Evolutionary conservation across 805 yeast species (phyloP).

Genomic region (Huiozyma naganishii): DNA sequence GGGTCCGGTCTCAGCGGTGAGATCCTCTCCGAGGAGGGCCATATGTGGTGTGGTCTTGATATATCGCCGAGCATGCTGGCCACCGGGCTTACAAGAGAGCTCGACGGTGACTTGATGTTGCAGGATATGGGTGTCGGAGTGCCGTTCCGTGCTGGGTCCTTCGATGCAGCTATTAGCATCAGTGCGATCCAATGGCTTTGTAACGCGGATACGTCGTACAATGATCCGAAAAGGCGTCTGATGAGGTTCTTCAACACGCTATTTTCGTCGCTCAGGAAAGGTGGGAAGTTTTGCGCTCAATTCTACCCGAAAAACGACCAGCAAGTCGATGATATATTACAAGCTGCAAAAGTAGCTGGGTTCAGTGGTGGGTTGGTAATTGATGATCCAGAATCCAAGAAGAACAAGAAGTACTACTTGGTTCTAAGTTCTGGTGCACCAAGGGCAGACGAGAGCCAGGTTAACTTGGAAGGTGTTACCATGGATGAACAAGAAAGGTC

Average conservation of each 20-base stretch:
- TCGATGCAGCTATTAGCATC: constrained; percentile 92
- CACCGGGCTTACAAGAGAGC: constrained; percentile 82
- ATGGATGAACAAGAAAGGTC: constrained; percentile 53
- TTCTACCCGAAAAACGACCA: constrained; percentile 88
- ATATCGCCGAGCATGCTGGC: constrained; percentile 94
- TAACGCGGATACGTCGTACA: constrained; percentile 77
- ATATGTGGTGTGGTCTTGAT: constrained; percentile 92
- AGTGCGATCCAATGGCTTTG: constrained; percentile 97
- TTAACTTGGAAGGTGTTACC: constrained; percentile 70
- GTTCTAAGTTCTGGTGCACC: constrained; percentile 62
- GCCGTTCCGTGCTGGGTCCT: constrained; percentile 92
- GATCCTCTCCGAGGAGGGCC: constrained; percentile 86
- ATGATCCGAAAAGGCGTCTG: constrained; percentile 76
- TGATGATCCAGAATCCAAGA: constrained; percentile 88
- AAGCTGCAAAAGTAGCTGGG: constrained; percentile 87
- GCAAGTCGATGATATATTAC: constrained; percentile 67
- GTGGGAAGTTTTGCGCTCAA: constrained; percentile 96
- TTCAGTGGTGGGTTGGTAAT: constrained; percentile 92
- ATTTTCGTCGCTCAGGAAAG: constrained; percentile 76
- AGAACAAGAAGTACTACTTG: constrained; percentile 81
- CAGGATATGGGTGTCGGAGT: constrained; percentile 91
- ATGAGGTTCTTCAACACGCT: constrained; percentile 78
- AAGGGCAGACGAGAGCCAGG: constrained; percentile 61
- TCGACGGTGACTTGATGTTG: constrained; percentile 85
- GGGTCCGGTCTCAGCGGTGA: constrained; percentile 96